phyloP scores from a whole-genome alignment of 129 eudicot genomes.

The Arctium minus region DNA sequence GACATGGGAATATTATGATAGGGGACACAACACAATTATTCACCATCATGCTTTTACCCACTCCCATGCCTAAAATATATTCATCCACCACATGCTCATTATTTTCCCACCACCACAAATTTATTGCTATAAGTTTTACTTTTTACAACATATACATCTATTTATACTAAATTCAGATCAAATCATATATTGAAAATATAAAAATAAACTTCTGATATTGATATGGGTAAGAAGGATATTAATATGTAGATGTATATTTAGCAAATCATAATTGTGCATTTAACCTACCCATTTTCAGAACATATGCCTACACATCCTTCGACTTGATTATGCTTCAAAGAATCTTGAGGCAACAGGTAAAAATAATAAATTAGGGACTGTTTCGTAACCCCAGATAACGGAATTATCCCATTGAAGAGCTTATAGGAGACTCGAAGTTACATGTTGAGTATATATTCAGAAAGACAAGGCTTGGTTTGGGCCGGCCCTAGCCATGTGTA shows the following conservation, averaged over 20 bases:
- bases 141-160: no score
- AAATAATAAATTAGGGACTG: not conserved
- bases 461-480: no score
- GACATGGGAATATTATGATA: constrained; percentile 27
- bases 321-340: not conserved
- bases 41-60: constrained; percentile 32
- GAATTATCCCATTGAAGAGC: not conserved
- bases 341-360: not conserved
- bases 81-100: constrained; percentile 18
- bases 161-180: no score
- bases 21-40: constrained; percentile 23
- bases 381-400: not conserved
- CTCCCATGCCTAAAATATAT: constrained; percentile 14
- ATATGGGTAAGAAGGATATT: no score
- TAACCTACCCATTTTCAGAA: not conserved
- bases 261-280: no score
- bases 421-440: not conserved
- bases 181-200: no score
- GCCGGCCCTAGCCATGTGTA: no score
- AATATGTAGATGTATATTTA: no score
- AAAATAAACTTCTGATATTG: no score
- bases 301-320: not conserved
- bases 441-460: not conserved
- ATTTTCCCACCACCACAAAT: constrained; percentile 27
- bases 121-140: not conserved